A percentile compares a stretch with the other conserved stretches of the same genome.
Conservation (phyloP, 768 basidiomycete genomes). For the Mycena indigotica region DNA sequence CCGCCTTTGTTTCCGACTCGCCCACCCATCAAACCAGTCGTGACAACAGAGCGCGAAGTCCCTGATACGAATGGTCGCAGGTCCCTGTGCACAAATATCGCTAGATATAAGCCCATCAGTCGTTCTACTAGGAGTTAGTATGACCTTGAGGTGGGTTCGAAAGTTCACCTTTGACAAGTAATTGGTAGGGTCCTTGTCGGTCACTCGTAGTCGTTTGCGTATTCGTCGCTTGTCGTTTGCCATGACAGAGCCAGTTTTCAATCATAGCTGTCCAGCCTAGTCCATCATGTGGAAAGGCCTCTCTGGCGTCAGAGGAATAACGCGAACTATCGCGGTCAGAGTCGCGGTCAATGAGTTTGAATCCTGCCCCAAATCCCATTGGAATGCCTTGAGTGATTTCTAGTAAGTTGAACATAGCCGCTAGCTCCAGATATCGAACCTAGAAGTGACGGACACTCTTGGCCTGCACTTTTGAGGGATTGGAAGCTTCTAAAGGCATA, state of each 20-base stretch:
- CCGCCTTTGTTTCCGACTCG: slow-evolving; percentile 92
- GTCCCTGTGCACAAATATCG: slow-evolving; percentile 75
- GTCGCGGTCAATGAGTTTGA: slow-evolving; percentile 62
- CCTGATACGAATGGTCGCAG: slow-evolving; percentile 65
- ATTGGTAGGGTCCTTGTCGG: slow-evolving; percentile 75
- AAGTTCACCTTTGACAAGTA: slow-evolving; percentile 68
- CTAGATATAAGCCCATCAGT: slow-evolving; percentile 86
- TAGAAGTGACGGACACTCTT: slow-evolving; percentile 83
- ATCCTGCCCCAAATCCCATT: slow-evolving; percentile 75
- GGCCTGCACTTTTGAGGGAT: slow-evolving; percentile 48
- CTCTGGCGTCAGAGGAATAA: slow-evolving; percentile 41
- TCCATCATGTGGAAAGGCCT: slow-evolving; percentile 30
- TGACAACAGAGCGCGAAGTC: slow-evolving; percentile 79
- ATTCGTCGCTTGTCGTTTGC: slow-evolving; percentile 39
- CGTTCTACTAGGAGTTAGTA: slow-evolving; percentile 43
- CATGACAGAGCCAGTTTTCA: slow-evolving; percentile 70
- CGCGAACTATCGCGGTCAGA: slow-evolving; percentile 36
- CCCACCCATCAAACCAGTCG: slow-evolving; percentile 88
- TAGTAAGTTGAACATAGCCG: not conserved
- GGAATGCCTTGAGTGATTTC: slow-evolving; percentile 57
- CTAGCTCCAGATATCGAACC: slow-evolving; percentile 39
- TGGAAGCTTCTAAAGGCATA: slow-evolving; percentile 11
- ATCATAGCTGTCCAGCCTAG: slow-evolving; percentile 76
- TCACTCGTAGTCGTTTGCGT: slow-evolving; percentile 46
- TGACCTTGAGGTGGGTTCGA: not conserved